Base-by-base conservation (phyloP, 176 grass and related monocot species). In the Coix lacrymajobi region DNA sequence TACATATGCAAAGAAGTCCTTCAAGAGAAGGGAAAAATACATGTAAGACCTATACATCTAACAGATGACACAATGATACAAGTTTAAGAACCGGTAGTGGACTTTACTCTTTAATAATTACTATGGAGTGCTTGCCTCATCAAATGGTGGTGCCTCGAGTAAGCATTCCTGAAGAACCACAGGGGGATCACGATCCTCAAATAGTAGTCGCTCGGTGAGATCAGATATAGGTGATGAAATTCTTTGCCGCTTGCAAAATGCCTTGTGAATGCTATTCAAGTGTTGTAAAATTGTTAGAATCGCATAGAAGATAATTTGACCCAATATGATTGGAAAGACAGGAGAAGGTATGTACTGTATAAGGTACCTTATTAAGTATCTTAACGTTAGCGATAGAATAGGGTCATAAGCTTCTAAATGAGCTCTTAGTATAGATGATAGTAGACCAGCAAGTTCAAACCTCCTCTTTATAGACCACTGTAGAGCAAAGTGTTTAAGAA, bases 371-470 rank as follows among this genome's bases (percentile, higher is more conserved):
- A 99, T 94, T 86, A 99, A 94, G 83, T 99, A 99, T 90, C 87
- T 89, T 64, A 99, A 88, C 4, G 77, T 87, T 91, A 99, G 90
- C 68, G 93, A 96, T 37, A 99, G 90, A 92, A 92, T 89, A 77
- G 96, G 93, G 83, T 99, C 96, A 77, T 96, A 96, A 78, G 96
- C 96, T 69, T 96, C 91, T 85, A 99, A 91, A 51, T 96, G 87
- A 82, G 96, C 78, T 88, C 96, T 99, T 87, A 96, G 77, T 85
- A 94, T 94, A 41, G 96, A 94, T 31, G 89, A 96, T 66, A 99
- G 74, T 26, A 96, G 81, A 63, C 96, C 96, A 87, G 96, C 93
- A 87, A 99, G 93, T 80, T 96, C 89, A 87, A 77, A 83, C 68
- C 89, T 92, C 83, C 81, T 99, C 41, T 85, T 92, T 83, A 96